phyloP scores from a whole-genome alignment of 2,329 filamentous ascomycete genomes.

The Colletotrichum sp. region DNA sequence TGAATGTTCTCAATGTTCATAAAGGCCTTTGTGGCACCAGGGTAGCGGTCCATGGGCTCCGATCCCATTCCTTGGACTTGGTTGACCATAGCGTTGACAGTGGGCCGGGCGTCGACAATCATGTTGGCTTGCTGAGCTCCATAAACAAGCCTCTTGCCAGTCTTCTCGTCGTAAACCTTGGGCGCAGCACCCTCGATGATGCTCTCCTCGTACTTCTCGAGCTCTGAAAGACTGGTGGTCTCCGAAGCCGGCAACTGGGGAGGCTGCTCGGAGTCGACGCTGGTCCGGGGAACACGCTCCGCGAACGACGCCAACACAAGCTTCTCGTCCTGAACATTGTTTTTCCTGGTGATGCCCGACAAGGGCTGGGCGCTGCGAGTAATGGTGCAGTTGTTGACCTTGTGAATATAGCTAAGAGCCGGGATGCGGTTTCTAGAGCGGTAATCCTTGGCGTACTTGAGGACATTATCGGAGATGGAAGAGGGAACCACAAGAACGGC shows the following conservation, averaged over 20 bases:
- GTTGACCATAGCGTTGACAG: conserved; percentile 93
- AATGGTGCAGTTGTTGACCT: conserved; percentile 95
- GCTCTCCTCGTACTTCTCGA: conserved; percentile 73
- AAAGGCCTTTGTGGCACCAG: conserved; percentile 88
- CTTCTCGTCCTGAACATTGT: conserved; percentile 95
- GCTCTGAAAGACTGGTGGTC: conserved; percentile 58
- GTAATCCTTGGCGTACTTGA: conserved; percentile 91
- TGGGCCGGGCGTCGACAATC: conserved; percentile 94
- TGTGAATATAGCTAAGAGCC: conserved; percentile 91
- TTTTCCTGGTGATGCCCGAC: conserved; percentile 83
- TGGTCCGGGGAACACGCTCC: conserved; percentile 58
- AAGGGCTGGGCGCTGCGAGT: conserved; percentile 93
- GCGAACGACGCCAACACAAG: conserved; percentile 92
- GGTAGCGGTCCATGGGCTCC: conserved; percentile 98
- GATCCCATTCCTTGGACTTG: conserved; percentile 92
- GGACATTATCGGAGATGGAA: conserved; percentile 92
- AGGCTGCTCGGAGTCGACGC: conserved; percentile 39
- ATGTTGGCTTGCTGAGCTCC: conserved; percentile 93
- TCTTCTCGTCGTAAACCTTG: conserved; percentile 60
- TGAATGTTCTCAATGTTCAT: conserved; percentile 98
- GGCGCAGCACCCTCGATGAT: conserved; percentile 57
- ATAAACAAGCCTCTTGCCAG: conserved; percentile 72
- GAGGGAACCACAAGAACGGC: conserved; percentile 83
- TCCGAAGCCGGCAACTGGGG: conserved; percentile 53
- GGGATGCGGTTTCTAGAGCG: conserved; percentile 90